phyloP scores from a whole-genome alignment of 2,329 filamentous ascomycete species.

The Exutisphaerella laricina region DNA sequence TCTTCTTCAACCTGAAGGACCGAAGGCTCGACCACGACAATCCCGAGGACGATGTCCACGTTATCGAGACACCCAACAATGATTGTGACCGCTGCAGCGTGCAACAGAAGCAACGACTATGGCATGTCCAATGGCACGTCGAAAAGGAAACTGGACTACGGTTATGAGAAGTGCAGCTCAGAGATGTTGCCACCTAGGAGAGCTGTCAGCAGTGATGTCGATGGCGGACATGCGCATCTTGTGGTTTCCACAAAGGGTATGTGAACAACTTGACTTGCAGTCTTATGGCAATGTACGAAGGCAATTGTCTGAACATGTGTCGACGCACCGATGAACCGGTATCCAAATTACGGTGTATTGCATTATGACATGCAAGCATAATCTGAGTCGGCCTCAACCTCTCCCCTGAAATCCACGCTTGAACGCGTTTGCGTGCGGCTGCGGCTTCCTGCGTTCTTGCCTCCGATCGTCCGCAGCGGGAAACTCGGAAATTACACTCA shows the following conservation, averaged over 20 bases:
- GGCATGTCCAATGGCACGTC: constrained; percentile 1
- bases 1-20: background rate
- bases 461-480: too few relatives aligned
- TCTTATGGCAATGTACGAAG: background rate
- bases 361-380: too few relatives aligned
- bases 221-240: too few relatives aligned
- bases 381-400: too few relatives aligned
- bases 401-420: too few relatives aligned
- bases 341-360: too few relatives aligned
- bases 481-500: too few relatives aligned
- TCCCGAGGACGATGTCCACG: background rate
- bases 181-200: background rate
- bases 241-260: too few relatives aligned
- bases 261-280: background rate
- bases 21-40: background rate
- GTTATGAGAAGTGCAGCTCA: background rate
- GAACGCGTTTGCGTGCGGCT: too few relatives aligned
- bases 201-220: background rate
- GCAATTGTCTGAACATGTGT: too few relatives aligned
- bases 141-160: constrained; percentile 2
- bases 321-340: too few relatives aligned
- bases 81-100: background rate
- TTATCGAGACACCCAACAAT: background rate
- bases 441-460: too few relatives aligned
- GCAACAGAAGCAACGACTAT: background rate